Percentiles rank a stretch among this genome's conserved stretches.
phyloP scores from a whole-genome alignment of 768 basidiomycete species.

The Tulasnella sp. region DNA sequence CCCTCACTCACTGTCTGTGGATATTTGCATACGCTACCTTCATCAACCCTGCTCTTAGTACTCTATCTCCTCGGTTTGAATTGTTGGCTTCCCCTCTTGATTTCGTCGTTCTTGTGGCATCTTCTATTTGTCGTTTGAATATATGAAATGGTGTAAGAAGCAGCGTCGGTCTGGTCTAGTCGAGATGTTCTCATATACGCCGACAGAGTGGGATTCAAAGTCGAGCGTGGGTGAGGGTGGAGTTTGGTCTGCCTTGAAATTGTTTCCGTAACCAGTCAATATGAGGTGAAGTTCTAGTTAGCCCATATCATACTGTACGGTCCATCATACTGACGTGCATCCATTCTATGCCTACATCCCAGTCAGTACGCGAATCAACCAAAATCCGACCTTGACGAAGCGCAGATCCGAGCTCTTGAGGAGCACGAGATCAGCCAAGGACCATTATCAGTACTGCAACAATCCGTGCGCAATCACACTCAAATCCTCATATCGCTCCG shows the following conservation, averaged over 20 bases:
- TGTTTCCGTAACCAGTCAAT: not conserved
- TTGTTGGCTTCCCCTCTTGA: too few species aligned
- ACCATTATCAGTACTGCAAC: conserved; percentile 91
- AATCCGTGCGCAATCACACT: conserved; percentile 93
- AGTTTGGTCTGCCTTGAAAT: not conserved
- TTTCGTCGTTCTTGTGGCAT: too few species aligned
- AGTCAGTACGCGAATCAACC: conserved; percentile 97
- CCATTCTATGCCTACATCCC: not conserved
- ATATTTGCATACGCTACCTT: too few species aligned
- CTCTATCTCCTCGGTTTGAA: too few species aligned
- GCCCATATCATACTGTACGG: not conserved
- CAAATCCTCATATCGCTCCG: conserved; percentile 94
- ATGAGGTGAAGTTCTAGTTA: not conserved
- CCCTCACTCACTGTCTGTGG: too few species aligned
- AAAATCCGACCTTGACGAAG: conserved; percentile 95
- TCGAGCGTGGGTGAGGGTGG: too few species aligned
- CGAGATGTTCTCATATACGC: too few species aligned
- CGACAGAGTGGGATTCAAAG: too few species aligned
- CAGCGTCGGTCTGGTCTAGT: too few species aligned
- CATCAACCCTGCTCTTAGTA: too few species aligned
- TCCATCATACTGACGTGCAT: not conserved
- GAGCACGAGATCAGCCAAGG: conserved; percentile 98
- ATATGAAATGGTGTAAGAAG: too few species aligned
- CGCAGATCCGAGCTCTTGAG: conserved; percentile 88
- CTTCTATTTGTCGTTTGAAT: too few species aligned